These are phyloP conservation scores for Dichotomopilus funicola DNA, from an alignment of 2,329 filamentous ascomycete species.

Conservation along the genomic window DNA sequence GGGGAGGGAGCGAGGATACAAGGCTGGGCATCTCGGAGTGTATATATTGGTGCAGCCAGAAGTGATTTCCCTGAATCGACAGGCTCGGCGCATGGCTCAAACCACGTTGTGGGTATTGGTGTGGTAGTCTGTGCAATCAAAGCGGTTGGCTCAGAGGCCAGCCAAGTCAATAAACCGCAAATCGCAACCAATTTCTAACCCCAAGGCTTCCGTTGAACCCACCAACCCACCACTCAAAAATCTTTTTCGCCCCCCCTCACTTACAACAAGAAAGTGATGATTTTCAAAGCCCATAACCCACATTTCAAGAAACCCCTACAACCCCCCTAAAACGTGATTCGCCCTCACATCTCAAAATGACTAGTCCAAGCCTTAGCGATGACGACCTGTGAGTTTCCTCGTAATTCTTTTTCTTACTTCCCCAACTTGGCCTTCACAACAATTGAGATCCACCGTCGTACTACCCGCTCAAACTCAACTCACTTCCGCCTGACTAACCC, in stretches of 20 bases:
- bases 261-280: neutral
- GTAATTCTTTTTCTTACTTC: too few relatives aligned
- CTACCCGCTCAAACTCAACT: too few relatives aligned
- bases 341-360: constrained; percentile 16
- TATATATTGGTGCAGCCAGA: constrained; percentile 30
- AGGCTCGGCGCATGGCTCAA: too few relatives aligned
- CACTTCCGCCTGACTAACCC: neutral
- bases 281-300: neutral
- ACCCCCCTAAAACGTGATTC: too few relatives aligned
- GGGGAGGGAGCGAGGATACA: neutral
- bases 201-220: neutral
- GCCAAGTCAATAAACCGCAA: neutral
- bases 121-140: neutral
- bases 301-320: neutral
- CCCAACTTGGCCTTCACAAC: too few relatives aligned
- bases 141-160: neutral
- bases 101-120: neutral
- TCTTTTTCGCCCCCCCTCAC: constrained; percentile 7
- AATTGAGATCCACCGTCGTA: too few relatives aligned
- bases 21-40: constrained; percentile 20
- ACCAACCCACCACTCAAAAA: neutral
- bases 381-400: constrained; percentile 40
- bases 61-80: constrained; percentile 21
- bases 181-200: neutral
- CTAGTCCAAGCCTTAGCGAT: constrained; percentile 35